phyloP scores from a whole-genome alignment of 495 filamentous ascomycete species.

The Sphaerosporella brunnea region DNA sequence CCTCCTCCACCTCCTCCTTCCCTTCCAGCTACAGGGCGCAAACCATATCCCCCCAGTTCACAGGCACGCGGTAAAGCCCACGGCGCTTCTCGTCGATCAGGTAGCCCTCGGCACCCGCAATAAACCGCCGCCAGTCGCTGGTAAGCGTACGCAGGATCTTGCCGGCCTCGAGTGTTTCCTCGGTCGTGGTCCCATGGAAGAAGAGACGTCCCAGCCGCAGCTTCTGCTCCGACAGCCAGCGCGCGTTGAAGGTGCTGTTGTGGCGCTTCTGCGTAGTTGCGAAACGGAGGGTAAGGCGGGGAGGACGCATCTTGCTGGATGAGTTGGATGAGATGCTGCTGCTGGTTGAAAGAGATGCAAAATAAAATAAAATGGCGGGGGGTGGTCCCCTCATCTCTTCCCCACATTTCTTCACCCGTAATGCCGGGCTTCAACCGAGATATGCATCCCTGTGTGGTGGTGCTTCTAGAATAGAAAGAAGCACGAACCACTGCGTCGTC shows the following conservation, averaged over 20 bases:
- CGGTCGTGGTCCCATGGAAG: constrained; percentile 48
- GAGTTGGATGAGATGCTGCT: too few species aligned
- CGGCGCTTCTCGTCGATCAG: constrained; percentile 45
- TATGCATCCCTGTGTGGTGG: too few species aligned
- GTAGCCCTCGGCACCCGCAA: constrained; percentile 68
- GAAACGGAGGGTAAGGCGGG: not conserved
- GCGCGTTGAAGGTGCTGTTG: constrained; percentile 22
- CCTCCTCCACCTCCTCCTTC: not conserved
- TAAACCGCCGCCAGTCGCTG: constrained; percentile 57
- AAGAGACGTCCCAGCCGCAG: constrained; percentile 66
- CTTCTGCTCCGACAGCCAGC: constrained; percentile 65
- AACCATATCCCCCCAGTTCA: constrained; percentile 90
- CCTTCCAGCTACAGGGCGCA: constrained; percentile 3
- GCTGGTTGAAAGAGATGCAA: too few species aligned
- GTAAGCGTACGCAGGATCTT: constrained; percentile 43
- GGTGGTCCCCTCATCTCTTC: too few species aligned
- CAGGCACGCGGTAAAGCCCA: constrained; percentile 51
- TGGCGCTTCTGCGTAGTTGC: not conserved
- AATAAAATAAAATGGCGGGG: too few species aligned
- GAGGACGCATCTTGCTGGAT: too few species aligned
- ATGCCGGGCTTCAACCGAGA: too few species aligned
- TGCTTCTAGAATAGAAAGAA: too few species aligned
- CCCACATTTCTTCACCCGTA: too few species aligned
- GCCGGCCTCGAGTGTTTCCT: constrained; percentile 45
- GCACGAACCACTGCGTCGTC: not conserved